Conservation (phyloP, 139 green algal genomes). For the Chlorella sorokiniana region DNA sequence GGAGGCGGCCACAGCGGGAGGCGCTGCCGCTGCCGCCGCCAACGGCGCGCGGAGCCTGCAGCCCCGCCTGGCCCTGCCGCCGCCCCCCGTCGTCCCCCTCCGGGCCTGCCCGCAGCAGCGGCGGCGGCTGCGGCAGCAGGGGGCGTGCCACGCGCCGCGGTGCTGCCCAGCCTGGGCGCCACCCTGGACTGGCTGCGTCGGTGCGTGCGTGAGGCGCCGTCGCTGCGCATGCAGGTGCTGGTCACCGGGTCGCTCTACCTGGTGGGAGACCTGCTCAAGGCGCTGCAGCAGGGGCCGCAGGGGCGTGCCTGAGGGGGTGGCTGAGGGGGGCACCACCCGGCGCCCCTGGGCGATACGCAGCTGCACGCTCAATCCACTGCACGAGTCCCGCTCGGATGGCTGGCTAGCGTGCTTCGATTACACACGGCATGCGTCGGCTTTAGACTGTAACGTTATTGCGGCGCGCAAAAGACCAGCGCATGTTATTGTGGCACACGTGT, state of each 20-base stretch:
- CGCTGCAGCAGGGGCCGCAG: conserved; percentile 45
- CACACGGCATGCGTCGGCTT: no score
- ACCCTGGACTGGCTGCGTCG: conserved; percentile 70
- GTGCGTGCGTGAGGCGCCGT: conserved; percentile 29
- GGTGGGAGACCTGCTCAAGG: conserved; percentile 86
- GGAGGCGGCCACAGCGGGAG: conserved; percentile 13
- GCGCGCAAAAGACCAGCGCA: no score
- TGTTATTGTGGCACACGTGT: no score
- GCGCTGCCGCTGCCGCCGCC: conserved; percentile 24
- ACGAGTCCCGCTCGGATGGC: no score
- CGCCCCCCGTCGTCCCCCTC: background rate
- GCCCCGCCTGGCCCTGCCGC: background rate
- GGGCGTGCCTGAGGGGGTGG: background rate
- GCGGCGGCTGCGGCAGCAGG: background rate
- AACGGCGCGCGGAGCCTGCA: no score
- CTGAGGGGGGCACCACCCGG: no score
- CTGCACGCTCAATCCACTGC: no score
- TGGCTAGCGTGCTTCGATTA: no score
- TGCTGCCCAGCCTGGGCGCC: conserved; percentile 55
- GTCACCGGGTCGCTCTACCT: conserved; percentile 96
- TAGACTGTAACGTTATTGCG: no score
- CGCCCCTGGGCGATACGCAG: no score
- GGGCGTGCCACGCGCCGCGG: conserved; percentile 28
- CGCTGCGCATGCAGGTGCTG: conserved; percentile 70
- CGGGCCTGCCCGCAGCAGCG: background rate